These are phyloP conservation scores for Cadophora gregata DNA, from an alignment of 2,329 filamentous ascomycete genomes.

Conservation along the genomic window DNA sequence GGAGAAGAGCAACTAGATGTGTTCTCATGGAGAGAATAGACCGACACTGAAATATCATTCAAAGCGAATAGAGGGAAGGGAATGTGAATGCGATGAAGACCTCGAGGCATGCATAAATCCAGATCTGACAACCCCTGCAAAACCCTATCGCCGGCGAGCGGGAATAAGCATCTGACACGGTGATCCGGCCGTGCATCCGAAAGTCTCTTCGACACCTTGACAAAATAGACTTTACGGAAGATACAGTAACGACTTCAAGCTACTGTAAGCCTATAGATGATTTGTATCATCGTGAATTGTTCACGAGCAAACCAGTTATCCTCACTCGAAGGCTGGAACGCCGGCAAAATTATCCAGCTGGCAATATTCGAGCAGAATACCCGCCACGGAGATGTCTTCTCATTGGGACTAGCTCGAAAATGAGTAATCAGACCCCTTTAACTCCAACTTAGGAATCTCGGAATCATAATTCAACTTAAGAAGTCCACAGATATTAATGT, in stretches of 20 bases:
- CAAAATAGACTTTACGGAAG: neutral
- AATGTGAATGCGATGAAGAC: neutral
- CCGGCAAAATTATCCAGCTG: neutral
- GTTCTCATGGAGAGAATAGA: neutral
- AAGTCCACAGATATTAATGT: neutral
- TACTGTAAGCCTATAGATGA: no score
- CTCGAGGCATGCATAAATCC: conserved; percentile 3
- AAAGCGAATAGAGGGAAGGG: neutral
- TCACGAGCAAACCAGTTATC: neutral
- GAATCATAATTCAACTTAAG: neutral
- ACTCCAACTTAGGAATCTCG: neutral
- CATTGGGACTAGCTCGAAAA: conserved; percentile 3
- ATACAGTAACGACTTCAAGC: no score
- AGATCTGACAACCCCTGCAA: conserved; percentile 5
- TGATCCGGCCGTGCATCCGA: conserved; percentile 11
- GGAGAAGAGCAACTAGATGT: neutral
- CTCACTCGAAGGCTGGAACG: neutral
- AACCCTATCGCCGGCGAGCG: neutral
- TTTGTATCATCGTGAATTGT: neutral
- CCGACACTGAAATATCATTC: no score
- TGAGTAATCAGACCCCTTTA: neutral
- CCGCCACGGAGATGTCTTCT: neutral
- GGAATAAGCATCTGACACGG: conserved; percentile 8
- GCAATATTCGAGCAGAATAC: conserved; percentile 1
- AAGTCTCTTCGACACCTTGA: neutral